Evolutionary conservation across 2,329 filamentous ascomycete species (phyloP).

Genomic region (Penicillium hesseltinei): DNA sequence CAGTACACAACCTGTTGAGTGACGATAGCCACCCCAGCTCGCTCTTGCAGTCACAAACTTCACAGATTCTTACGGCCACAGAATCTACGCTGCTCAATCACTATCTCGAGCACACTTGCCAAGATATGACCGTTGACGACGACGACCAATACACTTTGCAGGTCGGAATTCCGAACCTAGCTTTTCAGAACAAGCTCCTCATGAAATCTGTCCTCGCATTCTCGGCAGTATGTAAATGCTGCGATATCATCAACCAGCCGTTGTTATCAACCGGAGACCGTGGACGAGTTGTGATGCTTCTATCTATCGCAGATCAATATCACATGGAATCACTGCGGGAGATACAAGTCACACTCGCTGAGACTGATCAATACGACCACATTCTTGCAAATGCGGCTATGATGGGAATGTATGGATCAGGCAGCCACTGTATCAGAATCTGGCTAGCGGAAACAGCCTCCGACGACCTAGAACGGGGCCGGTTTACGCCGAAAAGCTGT

Average conservation of each 20-base stretch:
- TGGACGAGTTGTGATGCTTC: not conserved
- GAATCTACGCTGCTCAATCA: not conserved
- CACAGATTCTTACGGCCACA: not conserved
- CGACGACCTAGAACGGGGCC: not conserved
- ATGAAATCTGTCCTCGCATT: constrained; percentile 4
- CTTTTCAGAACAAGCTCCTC: not conserved
- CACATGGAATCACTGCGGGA: constrained; percentile 1
- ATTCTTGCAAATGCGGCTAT: constrained; percentile 2
- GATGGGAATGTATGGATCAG: constrained; percentile 4
- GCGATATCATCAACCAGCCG: not conserved
- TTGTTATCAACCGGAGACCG: not conserved
- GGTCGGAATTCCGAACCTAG: not conserved
- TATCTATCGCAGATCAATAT: not conserved
- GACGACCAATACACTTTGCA: not conserved
- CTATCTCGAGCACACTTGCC: constrained; percentile 1
- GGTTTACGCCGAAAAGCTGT: not conserved
- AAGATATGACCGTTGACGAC: not conserved
- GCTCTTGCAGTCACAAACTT: not conserved
- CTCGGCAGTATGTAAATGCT: constrained; percentile 3
- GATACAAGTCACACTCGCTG: not conserved
- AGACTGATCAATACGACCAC: not conserved
- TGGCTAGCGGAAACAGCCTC: not conserved
- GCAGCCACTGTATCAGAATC: constrained; percentile 1
- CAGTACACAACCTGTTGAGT: not conserved
- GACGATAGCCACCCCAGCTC: not conserved